phyloP scores from a whole-genome alignment of 208 protist genomes.

The Angomonas ambiguus region DNA sequence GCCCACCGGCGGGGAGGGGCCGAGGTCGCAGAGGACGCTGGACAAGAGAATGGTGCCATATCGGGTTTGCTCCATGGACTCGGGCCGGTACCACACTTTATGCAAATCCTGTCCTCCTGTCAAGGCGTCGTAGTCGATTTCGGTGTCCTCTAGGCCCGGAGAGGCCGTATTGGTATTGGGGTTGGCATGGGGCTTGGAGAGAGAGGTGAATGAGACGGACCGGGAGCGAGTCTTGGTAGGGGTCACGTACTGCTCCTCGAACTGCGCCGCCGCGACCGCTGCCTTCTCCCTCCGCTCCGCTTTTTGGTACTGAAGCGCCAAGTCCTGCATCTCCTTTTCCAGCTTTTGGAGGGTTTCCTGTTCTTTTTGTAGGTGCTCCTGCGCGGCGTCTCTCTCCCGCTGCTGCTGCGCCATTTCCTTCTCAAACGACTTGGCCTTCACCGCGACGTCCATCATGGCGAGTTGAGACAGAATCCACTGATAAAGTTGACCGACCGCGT shows the following conservation, averaged over 20 bases:
- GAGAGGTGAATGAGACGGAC: not conserved
- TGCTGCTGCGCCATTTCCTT: slow-evolving; percentile 9
- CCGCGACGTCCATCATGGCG: slow-evolving; percentile 25
- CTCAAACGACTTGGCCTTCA: slow-evolving; percentile 10
- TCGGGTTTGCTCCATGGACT: not conserved
- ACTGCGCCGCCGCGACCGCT: not conserved
- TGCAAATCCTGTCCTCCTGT: not conserved
- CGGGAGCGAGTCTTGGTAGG: not conserved
- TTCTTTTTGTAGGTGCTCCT: slow-evolving; percentile 17
- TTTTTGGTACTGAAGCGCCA: slow-evolving; percentile 15
- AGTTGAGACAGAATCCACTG: slow-evolving; percentile 52
- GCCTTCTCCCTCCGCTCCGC: not conserved
- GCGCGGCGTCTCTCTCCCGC: slow-evolving; percentile 11
- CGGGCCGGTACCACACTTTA: slow-evolving; percentile 8
- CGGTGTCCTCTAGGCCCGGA: too few species aligned
- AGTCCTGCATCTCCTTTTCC: slow-evolving; percentile 31
- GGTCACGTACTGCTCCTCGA: slow-evolving; percentile 1
- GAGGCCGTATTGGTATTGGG: too few species aligned
- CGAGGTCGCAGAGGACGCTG: slow-evolving; percentile 22
- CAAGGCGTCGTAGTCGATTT: not conserved
- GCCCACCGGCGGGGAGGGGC: slow-evolving; percentile 10
- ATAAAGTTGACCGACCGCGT: slow-evolving; percentile 44
- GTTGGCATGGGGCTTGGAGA: too few species aligned
- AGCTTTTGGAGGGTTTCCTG: slow-evolving; percentile 21
- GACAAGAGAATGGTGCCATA: slow-evolving; percentile 2